Evolutionary conservation across 2,329 filamentous ascomycete genomes (phyloP).

Genomic region (Diplodia seriata): DNA sequence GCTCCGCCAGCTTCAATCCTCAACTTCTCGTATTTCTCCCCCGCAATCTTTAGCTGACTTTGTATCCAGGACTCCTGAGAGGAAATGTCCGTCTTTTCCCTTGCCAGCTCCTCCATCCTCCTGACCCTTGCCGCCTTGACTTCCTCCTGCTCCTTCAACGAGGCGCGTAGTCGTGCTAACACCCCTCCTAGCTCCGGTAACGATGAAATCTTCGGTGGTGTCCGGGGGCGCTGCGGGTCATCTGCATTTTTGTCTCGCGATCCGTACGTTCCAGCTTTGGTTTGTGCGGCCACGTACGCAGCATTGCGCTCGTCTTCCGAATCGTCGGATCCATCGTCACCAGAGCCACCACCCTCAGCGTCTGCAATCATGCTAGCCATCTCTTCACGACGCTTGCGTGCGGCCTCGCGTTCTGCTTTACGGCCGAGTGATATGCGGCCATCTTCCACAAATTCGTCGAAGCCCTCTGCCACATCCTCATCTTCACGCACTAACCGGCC

Average conservation of each 20-base stretch:
- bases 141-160: slow-evolving; percentile 68
- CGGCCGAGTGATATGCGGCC: slow-evolving; percentile 78
- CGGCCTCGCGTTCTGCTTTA: slow-evolving; percentile 76
- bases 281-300: slow-evolving; percentile 88
- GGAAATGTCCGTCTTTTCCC: slow-evolving; percentile 72
- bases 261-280: slow-evolving; percentile 82
- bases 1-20: slow-evolving; percentile 56
- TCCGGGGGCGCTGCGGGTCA: slow-evolving; percentile 58
- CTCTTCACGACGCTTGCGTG: slow-evolving; percentile 70
- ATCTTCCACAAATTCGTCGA: slow-evolving; percentile 89
- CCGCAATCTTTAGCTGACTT: slow-evolving; percentile 78
- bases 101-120: slow-evolving; percentile 69
- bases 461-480: slow-evolving; percentile 91
- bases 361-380: slow-evolving; percentile 85
- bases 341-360: slow-evolving; percentile 71
- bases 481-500: slow-evolving; percentile 83
- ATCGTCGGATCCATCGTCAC: slow-evolving; percentile 74
- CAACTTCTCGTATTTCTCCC: slow-evolving; percentile 70
- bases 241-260: slow-evolving; percentile 48
- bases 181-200: slow-evolving; percentile 76
- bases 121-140: slow-evolving; percentile 64
- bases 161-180: slow-evolving; percentile 67
- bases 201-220: slow-evolving; percentile 77
- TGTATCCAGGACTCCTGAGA: slow-evolving; percentile 81
- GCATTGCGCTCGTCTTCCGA: slow-evolving; percentile 69